Percentiles rank a stretch among this genome's conserved stretches.
These are phyloP conservation scores for Danielozyma ontarioensis DNA, from an alignment of 805 yeast species.

Conservation along the genomic window DNA sequence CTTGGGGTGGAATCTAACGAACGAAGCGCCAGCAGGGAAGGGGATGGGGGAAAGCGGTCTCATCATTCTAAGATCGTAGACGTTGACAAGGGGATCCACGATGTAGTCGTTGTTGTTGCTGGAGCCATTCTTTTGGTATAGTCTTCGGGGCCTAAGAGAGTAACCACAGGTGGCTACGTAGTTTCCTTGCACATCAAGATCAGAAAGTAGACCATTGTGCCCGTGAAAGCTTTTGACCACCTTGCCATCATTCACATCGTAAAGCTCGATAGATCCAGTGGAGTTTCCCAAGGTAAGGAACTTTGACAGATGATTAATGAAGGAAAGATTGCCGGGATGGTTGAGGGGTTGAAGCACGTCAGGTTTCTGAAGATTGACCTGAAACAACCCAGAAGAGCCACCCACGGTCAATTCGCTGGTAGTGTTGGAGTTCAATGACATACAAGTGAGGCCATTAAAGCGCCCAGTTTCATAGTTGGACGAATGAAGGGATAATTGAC, in stretches of 20 bases:
- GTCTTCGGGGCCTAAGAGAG: constrained; percentile 55
- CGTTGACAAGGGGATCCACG: constrained; percentile 75
- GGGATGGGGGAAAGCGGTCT: constrained; percentile 73
- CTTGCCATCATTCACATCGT: constrained; percentile 49
- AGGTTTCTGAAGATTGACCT: constrained; percentile 31
- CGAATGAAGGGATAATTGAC: constrained; percentile 11
- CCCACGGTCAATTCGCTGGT: constrained; percentile 27
- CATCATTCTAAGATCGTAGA: constrained; percentile 73
- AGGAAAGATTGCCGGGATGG: constrained; percentile 41
- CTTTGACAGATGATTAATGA: constrained; percentile 43
- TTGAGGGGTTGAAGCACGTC: constrained; percentile 17
- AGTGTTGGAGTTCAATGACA: constrained; percentile 27
- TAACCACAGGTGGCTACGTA: constrained; percentile 79
- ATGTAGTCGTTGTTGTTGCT: constrained; percentile 27
- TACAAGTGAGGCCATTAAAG: constrained; percentile 22
- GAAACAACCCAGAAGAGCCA: constrained; percentile 18
- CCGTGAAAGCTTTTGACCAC: constrained; percentile 51
- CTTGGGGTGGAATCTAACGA: constrained; percentile 81
- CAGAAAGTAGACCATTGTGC: constrained; percentile 58
- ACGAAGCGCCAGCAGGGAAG: constrained; percentile 85
- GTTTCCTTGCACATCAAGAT: constrained; percentile 60
- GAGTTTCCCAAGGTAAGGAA: constrained; percentile 53
- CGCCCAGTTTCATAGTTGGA: background rate
- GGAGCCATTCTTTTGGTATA: constrained; percentile 9
- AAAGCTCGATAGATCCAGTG: constrained; percentile 58